phyloP scores from a whole-genome alignment of 2,329 filamentous ascomycete genomes.

The Alternaria brassicae region DNA sequence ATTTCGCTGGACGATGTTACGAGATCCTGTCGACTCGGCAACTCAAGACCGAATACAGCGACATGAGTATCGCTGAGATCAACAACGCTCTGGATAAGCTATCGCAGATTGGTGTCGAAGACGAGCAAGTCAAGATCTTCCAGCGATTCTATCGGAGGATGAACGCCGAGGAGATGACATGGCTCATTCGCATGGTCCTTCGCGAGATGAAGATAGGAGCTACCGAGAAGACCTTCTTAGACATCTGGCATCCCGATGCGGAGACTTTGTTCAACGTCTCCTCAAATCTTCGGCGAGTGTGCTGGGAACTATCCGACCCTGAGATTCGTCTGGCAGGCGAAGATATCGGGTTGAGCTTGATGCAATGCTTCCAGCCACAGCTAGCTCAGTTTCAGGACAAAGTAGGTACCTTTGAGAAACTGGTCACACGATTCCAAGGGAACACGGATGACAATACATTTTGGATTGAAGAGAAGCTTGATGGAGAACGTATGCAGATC shows the following conservation, averaged over 20 bases:
- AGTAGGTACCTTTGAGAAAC: constrained; percentile 71
- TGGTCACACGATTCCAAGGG: constrained; percentile 72
- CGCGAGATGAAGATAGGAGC: constrained; percentile 78
- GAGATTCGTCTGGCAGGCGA: constrained; percentile 75
- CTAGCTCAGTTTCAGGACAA: constrained; percentile 90
- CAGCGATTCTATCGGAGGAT: constrained; percentile 85
- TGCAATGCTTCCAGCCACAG: constrained; percentile 97
- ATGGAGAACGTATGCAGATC: constrained; percentile 96
- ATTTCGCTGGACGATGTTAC: constrained; percentile 89
- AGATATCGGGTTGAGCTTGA: constrained; percentile 76
- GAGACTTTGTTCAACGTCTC: constrained; percentile 79
- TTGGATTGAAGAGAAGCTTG: constrained; percentile 98
- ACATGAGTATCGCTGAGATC: constrained; percentile 87
- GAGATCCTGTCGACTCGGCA: constrained; percentile 86
- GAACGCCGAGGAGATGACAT: constrained; percentile 92
- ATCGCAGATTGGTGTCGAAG: constrained; percentile 76
- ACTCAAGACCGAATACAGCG: constrained; percentile 73
- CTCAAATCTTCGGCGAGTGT: constrained; percentile 86
- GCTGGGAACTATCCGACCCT: constrained; percentile 88
- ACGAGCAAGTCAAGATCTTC: constrained; percentile 83
- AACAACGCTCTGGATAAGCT: constrained; percentile 85
- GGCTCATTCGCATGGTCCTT: constrained; percentile 92
- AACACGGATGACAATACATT: constrained; percentile 77
- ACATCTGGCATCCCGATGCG: constrained; percentile 65
- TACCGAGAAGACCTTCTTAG: constrained; percentile 86